phyloP scores from a whole-genome alignment of 495 filamentous ascomycete genomes.

The Neurospora tetraspora region DNA sequence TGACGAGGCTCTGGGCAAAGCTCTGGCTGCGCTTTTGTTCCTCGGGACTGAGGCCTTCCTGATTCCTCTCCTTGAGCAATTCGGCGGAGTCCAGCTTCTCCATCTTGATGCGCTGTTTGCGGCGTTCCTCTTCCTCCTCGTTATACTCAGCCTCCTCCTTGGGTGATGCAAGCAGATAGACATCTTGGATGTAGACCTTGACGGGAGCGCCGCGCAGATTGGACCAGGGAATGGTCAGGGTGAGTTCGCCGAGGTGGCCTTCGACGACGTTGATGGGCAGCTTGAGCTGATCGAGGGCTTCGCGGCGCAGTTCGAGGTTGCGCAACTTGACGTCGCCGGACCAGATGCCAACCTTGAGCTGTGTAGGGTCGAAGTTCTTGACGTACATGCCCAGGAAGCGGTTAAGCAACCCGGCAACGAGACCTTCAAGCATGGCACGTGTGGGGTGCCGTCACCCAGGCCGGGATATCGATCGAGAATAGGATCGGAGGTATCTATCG shows the following conservation, averaged over 20 bases:
- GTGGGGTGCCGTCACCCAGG: conserved; percentile 43
- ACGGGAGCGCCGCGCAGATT: conserved; percentile 91
- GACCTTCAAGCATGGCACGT: conserved; percentile 50
- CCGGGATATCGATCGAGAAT: conserved; percentile 21
- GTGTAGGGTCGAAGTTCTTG: conserved; percentile 93
- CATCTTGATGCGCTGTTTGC: conserved; percentile 83
- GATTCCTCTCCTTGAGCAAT: conserved; percentile 76
- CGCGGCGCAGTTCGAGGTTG: conserved; percentile 81
- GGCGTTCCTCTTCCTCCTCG: conserved; percentile 76
- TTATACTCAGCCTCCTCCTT: conserved; percentile 91
- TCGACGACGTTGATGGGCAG: conserved; percentile 93
- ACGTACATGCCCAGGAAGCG: conserved; percentile 99
- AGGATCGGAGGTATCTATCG: conserved; percentile 17
- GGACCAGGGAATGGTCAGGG: conserved; percentile 89
- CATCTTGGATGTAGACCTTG: conserved; percentile 90
- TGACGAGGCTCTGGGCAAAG: conserved; percentile 88
- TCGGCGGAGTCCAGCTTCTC: conserved; percentile 96
- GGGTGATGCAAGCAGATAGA: conserved; percentile 85
- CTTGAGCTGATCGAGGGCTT: conserved; percentile 92
- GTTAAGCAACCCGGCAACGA: conserved; percentile 85
- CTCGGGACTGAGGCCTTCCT: conserved; percentile 88
- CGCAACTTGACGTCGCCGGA: conserved; percentile 90
- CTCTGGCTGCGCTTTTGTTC: conserved; percentile 94
- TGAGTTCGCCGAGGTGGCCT: conserved; percentile 85
- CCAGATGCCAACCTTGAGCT: conserved; percentile 97